phyloP scores from a whole-genome alignment of 2,329 filamentous ascomycete species.

The Alternaria sp. region DNA sequence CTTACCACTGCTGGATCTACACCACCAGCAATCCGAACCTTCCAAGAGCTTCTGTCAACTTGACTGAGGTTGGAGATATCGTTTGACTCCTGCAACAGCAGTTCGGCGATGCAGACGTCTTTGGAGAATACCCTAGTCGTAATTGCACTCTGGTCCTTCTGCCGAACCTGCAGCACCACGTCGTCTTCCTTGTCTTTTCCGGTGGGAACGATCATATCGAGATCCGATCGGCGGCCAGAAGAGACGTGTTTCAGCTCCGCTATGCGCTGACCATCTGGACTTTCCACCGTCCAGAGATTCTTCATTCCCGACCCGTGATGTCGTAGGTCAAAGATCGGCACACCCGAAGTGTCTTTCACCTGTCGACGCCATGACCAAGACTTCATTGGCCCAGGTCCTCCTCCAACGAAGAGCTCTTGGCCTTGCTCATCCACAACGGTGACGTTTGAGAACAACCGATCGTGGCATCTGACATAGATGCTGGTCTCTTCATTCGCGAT shows the following conservation, averaged over 20 bases:
- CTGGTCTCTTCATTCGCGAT: neutral
- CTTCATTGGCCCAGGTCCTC: neutral
- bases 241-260: neutral
- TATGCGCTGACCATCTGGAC: neutral
- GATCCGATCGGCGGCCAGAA: neutral
- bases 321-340: neutral
- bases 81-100: slow-evolving; percentile 1
- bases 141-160: neutral
- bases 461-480: neutral
- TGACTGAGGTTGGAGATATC: neutral
- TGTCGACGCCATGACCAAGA: neutral
- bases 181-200: neutral
- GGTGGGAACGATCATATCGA: neutral
- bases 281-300: neutral
- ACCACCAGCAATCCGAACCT: neutral
- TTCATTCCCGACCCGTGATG: neutral
- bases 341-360: neutral
- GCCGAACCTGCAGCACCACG: neutral
- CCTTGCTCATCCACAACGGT: neutral
- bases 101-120: neutral
- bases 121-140: neutral
- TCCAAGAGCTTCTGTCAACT: slow-evolving; percentile 1
- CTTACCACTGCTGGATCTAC: neutral
- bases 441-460: neutral
- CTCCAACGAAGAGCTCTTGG: neutral